Evolutionary conservation across 2,329 filamentous ascomycete genomes (phyloP), one percentile per base, ranked within the genome.

Genomic region (Fusarium heterosporum): DNA sequence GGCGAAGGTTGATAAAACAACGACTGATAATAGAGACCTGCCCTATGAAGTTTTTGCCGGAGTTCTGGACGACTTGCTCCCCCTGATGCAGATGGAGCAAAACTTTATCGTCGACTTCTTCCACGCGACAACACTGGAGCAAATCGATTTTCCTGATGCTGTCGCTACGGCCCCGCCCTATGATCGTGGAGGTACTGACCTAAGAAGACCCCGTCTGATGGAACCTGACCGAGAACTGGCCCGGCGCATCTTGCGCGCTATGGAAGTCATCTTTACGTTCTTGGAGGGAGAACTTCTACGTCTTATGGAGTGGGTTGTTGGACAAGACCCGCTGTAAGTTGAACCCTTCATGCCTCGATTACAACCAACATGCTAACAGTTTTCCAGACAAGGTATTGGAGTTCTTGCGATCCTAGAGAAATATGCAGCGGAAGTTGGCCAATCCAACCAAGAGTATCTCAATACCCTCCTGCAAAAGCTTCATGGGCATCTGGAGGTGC

Each of bases 41-140:
- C 88, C 92, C 1, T 95, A 89, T 70, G 93, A 97, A 77, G 88
- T 93, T 4, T 97, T 98, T 77, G 84, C 88, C 1, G 89, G 89
- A 36, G 88, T 93, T 13, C 80, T 97, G 63, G 91, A 96, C 57
- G 93, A 97, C 72, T 87, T 96, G 66, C 81, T 94, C 42, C 92
- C 91, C 8, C 84, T 97, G 55, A 89, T 97, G 59, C 90, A 93
- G 70, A 94, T 95, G 77, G 96, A 99, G 79, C 95, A 99, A 77
- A 98, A 97, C 75, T 99, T 98, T 75, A 84, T 97, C 47, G 89
- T 97, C n/a, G 93, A 97, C 71, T 96, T 97, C 77, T 98, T 98
- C 85, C 95, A 98, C 72, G 88, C 96, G 26, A 92, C 91, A n/a
- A 96, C 93, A 3, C 83, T 95, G 28, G 90, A 93, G 72, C 90